Percentiles rank a stretch among this genome's conserved stretches.
phyloP scores from a whole-genome alignment of 257 asterid genomes.

The Cruciata laevipes region DNA sequence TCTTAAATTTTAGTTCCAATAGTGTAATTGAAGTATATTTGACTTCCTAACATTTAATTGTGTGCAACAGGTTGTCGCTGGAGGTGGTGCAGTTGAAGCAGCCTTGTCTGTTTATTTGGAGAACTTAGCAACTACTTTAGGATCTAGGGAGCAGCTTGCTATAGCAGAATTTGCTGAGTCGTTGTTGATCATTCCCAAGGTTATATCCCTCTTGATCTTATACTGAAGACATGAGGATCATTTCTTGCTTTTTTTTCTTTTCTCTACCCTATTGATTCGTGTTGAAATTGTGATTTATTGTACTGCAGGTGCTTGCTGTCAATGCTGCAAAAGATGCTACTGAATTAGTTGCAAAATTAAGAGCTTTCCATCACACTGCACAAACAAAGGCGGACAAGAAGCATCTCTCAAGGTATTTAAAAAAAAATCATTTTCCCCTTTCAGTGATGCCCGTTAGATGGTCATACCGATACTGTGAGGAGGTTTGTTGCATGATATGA shows the following conservation, averaged over 20 bases:
- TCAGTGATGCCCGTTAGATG: not conserved
- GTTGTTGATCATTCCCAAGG: conserved; percentile 84
- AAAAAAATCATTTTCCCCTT: not conserved
- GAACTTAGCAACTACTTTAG: conserved; percentile 85
- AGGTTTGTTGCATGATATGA: not conserved
- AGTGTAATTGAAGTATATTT: too few relatives aligned
- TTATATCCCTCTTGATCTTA: conserved; percentile 19
- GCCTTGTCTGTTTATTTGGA: conserved; percentile 87
- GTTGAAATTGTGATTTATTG: conserved; percentile 1
- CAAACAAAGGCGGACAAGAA: conserved; percentile 93
- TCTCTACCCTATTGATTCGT: not conserved
- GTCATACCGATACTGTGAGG: not conserved
- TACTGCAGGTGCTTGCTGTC: conserved; percentile 86
- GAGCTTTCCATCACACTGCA: conserved; percentile 87
- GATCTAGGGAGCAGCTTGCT: conserved; percentile 96
- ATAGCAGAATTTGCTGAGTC: conserved; percentile 98
- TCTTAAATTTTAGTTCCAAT: too few relatives aligned
- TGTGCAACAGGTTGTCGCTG: conserved; percentile 76
- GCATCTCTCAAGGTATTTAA: conserved; percentile 72
- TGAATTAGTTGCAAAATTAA: conserved; percentile 81
- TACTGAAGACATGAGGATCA: conserved; percentile 4
- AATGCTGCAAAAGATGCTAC: conserved; percentile 99
- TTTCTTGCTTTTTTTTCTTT: not conserved
- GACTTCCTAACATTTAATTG: not conserved
- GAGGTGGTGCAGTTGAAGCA: conserved; percentile 98